A percentile compares a stretch with the other conserved stretches of the same genome.
Conservation (phyloP, 1,284 basidiomycete species). For the Ganoderma boninense region DNA sequence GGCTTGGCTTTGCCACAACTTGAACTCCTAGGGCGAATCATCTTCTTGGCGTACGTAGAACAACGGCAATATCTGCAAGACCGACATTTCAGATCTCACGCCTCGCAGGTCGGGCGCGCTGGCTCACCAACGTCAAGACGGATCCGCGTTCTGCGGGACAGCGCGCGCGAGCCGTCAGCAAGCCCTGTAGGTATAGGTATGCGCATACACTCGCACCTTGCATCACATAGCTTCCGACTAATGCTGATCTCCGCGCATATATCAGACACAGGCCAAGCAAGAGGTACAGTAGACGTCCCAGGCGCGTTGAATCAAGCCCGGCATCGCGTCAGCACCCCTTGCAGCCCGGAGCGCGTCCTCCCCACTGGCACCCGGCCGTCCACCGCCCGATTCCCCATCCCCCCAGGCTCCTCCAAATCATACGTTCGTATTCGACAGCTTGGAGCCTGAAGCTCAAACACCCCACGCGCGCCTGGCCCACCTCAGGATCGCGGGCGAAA, state of each 20-base stretch:
- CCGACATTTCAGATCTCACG: no score
- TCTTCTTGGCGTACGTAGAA: no score
- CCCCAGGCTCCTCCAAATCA: background rate
- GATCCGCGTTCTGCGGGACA: background rate
- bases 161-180: background rate
- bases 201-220: background rate
- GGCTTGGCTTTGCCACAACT: no score
- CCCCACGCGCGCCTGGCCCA: background rate
- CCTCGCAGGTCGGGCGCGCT: background rate
- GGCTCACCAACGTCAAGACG: background rate
- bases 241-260: background rate
- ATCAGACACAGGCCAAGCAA: background rate
- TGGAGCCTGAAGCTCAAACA: background rate
- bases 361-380: background rate
- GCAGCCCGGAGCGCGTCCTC: background rate
- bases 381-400: background rate
- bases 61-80: background rate
- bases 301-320: background rate
- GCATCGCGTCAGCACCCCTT: background rate
- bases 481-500: background rate
- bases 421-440: background rate
- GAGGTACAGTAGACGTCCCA: background rate
- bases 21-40: no score
- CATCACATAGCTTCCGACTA: background rate
- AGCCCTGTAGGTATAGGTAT: background rate